phyloP scores from a whole-genome alignment of 163 green algal species.

The Smithsoniella earleae region DNA sequence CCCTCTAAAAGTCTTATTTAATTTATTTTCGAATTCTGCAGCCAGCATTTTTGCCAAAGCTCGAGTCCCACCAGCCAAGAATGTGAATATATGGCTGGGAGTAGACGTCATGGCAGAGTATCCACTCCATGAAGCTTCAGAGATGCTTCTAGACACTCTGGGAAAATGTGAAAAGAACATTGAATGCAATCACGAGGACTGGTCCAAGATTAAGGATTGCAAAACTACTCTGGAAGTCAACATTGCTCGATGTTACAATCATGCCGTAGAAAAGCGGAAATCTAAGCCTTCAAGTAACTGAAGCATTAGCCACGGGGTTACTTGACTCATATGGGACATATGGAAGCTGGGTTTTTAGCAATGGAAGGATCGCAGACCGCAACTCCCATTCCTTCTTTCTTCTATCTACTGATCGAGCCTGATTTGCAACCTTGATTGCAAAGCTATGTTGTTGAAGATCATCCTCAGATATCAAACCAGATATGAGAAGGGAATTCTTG shows the following conservation, averaged over 20 bases:
- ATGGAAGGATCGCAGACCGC: conserved; percentile 14
- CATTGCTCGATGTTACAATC: conserved; percentile 29
- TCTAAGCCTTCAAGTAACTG: no score
- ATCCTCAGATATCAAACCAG: background rate
- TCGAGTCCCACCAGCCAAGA: background rate
- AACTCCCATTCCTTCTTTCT: background rate
- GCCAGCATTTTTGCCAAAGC: conserved; percentile 13
- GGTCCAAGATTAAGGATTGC: conserved; percentile 21
- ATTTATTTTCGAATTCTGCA: background rate
- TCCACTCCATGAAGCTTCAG: conserved; percentile 2
- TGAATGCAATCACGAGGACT: background rate
- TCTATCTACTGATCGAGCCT: background rate
- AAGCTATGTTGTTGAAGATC: background rate
- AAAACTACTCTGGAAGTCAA: conserved; percentile 24
- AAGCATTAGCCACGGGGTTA: no score
- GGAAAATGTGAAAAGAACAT: conserved; percentile 1
- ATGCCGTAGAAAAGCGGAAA: conserved; percentile 13
- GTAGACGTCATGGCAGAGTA: conserved; percentile 21
- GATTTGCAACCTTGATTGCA: background rate
- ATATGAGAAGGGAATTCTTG: no score
- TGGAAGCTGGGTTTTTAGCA: conserved; percentile 1
- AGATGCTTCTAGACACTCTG: background rate
- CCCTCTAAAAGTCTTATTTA: no score
- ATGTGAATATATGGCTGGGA: conserved; percentile 13
- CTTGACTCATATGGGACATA: no score